Evolutionary conservation across 192 early-diverging fungal species (phyloP).

Genomic region (Coemansia sp.): DNA sequence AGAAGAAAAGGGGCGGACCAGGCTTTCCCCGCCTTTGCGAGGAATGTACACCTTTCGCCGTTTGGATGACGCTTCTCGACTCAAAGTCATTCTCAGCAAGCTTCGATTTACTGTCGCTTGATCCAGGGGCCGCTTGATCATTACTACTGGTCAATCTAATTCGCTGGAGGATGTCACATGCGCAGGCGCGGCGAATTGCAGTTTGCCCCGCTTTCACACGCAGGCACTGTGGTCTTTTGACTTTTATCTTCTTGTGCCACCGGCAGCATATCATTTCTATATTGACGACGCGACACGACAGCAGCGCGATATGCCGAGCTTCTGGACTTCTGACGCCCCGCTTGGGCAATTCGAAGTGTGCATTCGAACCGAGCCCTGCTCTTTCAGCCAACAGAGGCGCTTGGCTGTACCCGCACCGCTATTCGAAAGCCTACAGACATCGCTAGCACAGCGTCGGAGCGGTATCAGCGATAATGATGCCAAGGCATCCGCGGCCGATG

Average conservation of each 20-base stretch:
- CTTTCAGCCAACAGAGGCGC: not conserved
- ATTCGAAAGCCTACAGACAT: conserved; percentile 11
- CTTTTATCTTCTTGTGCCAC: not conserved
- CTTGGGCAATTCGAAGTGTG: conserved; percentile 29
- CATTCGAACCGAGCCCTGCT: conserved; percentile 12
- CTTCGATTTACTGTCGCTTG: no score
- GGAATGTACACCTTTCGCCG: not conserved
- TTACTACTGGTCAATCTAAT: not conserved
- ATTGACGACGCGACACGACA: not conserved
- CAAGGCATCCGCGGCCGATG: not conserved
- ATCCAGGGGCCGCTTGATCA: not conserved
- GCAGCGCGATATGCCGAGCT: conserved; percentile 30
- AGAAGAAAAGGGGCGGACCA: not conserved
- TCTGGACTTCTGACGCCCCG: conserved; percentile 49
- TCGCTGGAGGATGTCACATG: not conserved
- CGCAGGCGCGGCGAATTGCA: not conserved
- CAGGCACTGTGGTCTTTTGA: not conserved
- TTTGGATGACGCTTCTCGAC: no score
- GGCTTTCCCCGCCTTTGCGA: not conserved
- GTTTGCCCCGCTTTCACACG: not conserved
- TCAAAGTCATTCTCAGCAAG: no score
- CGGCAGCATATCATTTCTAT: not conserved
- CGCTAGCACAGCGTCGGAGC: conserved; percentile 14
- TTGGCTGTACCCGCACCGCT: conserved; percentile 13
- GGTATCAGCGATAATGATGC: not conserved